Conservation (phyloP, 2,329 filamentous ascomycete species). For the Stagonosporopsis vannaccii region DNA sequence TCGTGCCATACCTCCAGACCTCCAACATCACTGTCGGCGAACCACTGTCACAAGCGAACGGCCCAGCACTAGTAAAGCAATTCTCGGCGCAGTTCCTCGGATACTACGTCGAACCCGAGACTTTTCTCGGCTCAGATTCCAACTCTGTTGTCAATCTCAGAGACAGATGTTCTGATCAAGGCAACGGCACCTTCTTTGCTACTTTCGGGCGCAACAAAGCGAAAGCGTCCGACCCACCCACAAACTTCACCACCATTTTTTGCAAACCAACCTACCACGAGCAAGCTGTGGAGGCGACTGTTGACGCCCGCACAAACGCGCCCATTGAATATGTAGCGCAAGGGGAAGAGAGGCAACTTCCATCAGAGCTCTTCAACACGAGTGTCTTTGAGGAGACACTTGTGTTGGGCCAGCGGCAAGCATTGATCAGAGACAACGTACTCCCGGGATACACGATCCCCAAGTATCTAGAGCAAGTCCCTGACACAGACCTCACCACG, state of each 20-base stretch:
- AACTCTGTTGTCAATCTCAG: constrained; percentile 9
- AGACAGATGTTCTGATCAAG: constrained; percentile 54
- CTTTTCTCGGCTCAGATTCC: background rate
- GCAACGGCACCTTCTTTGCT: constrained; percentile 46
- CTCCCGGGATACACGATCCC: too few relatives aligned
- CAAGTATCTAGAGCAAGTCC: too few relatives aligned
- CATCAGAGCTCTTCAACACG: too few relatives aligned
- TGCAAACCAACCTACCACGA: constrained; percentile 51
- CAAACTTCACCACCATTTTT: constrained; percentile 24
- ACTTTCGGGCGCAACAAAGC: constrained; percentile 22
- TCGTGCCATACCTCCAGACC: background rate
- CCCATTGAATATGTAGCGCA: too few relatives aligned
- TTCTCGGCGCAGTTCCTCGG: background rate
- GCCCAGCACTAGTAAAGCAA: background rate
- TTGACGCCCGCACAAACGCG: constrained; percentile 30
- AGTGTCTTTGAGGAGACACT: too few relatives aligned
- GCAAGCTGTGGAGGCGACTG: constrained; percentile 52
- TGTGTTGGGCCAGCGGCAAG: too few relatives aligned
- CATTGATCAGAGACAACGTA: too few relatives aligned
- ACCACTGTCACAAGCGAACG: background rate
- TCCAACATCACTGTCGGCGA: constrained; percentile 1
- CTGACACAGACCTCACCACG: too few relatives aligned
- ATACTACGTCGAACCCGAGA: background rate
- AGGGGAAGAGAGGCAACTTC: too few relatives aligned
- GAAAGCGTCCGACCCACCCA: constrained; percentile 12